Percentiles rank a stretch among this genome's conserved stretches.
Evolutionary conservation across 2,329 filamentous ascomycete genomes (phyloP).

Genomic region (Pyricularia pennisetigena): DNA sequence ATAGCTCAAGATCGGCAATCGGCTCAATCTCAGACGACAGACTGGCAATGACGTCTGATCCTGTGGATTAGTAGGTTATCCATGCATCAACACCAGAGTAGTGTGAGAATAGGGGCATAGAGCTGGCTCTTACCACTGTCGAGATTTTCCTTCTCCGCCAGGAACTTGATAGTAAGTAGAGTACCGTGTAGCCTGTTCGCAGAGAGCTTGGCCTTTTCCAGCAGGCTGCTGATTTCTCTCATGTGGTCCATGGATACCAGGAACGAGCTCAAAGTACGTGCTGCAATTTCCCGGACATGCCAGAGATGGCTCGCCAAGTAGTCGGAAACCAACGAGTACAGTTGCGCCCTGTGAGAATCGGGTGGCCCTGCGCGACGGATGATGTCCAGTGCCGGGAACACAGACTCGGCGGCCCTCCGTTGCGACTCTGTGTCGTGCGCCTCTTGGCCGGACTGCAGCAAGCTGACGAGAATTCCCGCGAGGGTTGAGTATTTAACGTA

Average conservation of each 20-base stretch:
- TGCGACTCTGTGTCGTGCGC: constrained; percentile 23
- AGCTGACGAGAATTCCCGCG: constrained; percentile 49
- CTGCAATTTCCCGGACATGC: constrained; percentile 75
- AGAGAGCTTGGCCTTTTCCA: constrained; percentile 20
- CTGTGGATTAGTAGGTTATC: background rate
- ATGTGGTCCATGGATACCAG: constrained; percentile 42
- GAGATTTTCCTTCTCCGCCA: constrained; percentile 31
- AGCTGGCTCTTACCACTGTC: constrained; percentile 19
- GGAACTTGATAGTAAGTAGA: constrained; percentile 44
- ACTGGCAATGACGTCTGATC: background rate
- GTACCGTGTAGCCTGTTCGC: constrained; percentile 50
- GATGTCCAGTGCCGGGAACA: constrained; percentile 78
- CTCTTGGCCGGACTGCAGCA: constrained; percentile 42
- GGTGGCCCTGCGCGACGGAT: constrained; percentile 63
- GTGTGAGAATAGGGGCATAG: background rate
- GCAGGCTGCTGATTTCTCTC: constrained; percentile 24
- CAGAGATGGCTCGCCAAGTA: constrained; percentile 63
- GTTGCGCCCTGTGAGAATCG: constrained; percentile 38
- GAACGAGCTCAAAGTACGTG: constrained; percentile 59
- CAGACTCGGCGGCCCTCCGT: constrained; percentile 49
- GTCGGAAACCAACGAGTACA: constrained; percentile 47
- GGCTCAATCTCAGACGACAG: background rate
- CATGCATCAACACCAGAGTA: background rate
- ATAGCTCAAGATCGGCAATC: background rate
- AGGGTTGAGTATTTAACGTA: constrained; percentile 61